Percentiles rank a stretch among this genome's conserved stretches.
phyloP scores from a whole-genome alignment of 306 rosid species.

The Rosa lucieae region DNA sequence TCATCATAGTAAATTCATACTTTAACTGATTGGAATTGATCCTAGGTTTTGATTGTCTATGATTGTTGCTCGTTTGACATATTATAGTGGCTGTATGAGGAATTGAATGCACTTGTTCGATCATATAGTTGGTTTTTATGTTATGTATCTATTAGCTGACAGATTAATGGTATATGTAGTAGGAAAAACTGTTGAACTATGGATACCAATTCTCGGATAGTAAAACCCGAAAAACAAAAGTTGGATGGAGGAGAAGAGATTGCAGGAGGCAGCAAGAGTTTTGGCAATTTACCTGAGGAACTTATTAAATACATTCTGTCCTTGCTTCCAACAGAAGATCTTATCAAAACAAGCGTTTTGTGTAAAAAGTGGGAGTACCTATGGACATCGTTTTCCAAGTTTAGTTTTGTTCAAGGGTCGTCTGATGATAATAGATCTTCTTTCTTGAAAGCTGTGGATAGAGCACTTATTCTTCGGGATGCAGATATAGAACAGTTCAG shows the following conservation, averaged over 20 bases:
- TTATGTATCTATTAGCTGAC: not conserved
- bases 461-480: constrained; percentile 9
- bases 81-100: too few relatives aligned
- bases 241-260: not conserved
- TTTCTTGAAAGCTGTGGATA: constrained; percentile 2
- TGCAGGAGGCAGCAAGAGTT: not conserved
- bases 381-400: constrained; percentile 8
- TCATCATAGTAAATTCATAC: too few relatives aligned
- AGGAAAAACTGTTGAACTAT: not conserved
- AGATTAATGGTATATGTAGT: not conserved
- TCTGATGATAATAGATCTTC: not conserved
- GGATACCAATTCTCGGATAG: not conserved
- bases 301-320: not conserved
- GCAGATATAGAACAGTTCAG: not conserved
- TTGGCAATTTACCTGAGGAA: not conserved
- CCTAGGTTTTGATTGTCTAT: too few relatives aligned
- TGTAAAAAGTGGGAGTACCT: constrained; percentile 6
- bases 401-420: not conserved
- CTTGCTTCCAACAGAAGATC: not conserved
- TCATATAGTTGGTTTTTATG: not conserved
- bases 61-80: too few relatives aligned
- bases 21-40: too few relatives aligned
- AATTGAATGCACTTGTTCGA: too few relatives aligned
- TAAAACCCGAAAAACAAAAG: not conserved
- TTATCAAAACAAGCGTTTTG: not conserved